Conservation (phyloP, 305 asterid species). For the Fraxinus sp. region DNA sequence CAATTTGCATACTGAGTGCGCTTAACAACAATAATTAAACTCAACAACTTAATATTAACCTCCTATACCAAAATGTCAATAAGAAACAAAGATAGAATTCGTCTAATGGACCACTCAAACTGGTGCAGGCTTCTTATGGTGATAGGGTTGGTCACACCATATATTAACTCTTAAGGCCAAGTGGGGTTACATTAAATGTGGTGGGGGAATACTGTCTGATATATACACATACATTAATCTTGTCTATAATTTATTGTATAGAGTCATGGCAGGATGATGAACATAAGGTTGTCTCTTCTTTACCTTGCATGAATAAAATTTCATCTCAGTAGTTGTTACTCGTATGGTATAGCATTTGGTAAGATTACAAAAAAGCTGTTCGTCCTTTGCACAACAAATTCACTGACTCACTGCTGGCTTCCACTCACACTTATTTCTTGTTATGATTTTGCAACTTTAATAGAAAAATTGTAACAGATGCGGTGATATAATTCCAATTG, state of each 20-base stretch:
- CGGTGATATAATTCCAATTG: too few species aligned
- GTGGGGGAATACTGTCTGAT: slow-evolving; percentile 6
- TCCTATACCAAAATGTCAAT: slow-evolving; percentile 5
- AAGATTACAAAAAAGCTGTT: slow-evolving; percentile 18
- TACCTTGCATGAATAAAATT: slow-evolving; percentile 44
- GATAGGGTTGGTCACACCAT: slow-evolving; percentile 39
- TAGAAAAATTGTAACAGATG: too few species aligned
- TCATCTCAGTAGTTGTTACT: slow-evolving; percentile 39
- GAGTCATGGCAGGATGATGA: neutral
- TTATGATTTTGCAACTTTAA: neutral
- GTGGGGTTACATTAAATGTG: slow-evolving; percentile 11
- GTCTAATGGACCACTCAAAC: slow-evolving; percentile 51
- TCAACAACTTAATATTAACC: neutral
- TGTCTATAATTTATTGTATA: neutral
- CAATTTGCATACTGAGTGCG: too few species aligned
- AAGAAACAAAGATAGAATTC: slow-evolving; percentile 44
- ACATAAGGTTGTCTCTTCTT: slow-evolving; percentile 54
- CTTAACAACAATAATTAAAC: neutral
- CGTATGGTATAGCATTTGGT: slow-evolving; percentile 26
- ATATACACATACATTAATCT: neutral
- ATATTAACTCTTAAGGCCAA: slow-evolving; percentile 19
- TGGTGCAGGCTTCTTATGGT: slow-evolving; percentile 41
- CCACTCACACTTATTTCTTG: slow-evolving; percentile 36
- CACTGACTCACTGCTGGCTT: slow-evolving; percentile 35
- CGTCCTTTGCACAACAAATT: slow-evolving; percentile 18